Evolutionary conservation across 2,329 filamentous ascomycete species (phyloP).

Genomic region (Hymenoscyphus occultus): DNA sequence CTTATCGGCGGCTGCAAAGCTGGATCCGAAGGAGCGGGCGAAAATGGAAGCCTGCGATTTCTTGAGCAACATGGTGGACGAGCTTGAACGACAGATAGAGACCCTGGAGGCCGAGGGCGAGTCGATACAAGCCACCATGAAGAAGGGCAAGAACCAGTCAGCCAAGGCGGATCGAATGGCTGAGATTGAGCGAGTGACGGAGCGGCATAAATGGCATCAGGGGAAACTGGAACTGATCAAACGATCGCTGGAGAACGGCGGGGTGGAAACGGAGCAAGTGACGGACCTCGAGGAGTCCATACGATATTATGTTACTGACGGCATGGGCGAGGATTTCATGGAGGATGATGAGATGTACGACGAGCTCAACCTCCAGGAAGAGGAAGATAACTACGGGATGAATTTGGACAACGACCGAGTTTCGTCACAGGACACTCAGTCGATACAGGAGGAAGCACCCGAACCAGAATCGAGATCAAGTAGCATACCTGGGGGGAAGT

Average conservation of each 20-base stretch:
- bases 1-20: slow-evolving; percentile 81
- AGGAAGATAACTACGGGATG: slow-evolving; percentile 85
- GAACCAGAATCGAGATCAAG: slow-evolving; percentile 54
- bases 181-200: slow-evolving; percentile 78
- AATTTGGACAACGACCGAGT: slow-evolving; percentile 75
- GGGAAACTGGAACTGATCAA: slow-evolving; percentile 87
- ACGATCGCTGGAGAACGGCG: slow-evolving; percentile 87
- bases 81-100: slow-evolving; percentile 92
- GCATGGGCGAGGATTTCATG: slow-evolving; percentile 82
- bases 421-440: slow-evolving; percentile 95
- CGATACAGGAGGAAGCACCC: slow-evolving; percentile 76
- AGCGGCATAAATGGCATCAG: slow-evolving; percentile 96
- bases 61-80: slow-evolving; percentile 80
- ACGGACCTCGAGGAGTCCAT: slow-evolving; percentile 88
- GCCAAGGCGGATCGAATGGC: slow-evolving; percentile 83
- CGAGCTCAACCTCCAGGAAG: slow-evolving; percentile 86
- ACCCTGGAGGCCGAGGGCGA: slow-evolving; percentile 87
- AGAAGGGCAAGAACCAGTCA: slow-evolving; percentile 88
- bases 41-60: slow-evolving; percentile 88
- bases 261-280: slow-evolving; percentile 82
- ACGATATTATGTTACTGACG: slow-evolving; percentile 90
- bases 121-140: slow-evolving; percentile 79
- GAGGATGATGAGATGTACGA: slow-evolving; percentile 96
- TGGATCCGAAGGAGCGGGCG: slow-evolving; percentile 97
- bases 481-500: slow-evolving; percentile 46